Base-by-base conservation (phyloP, 1,139 yeast species). In the Candida sp. region DNA sequence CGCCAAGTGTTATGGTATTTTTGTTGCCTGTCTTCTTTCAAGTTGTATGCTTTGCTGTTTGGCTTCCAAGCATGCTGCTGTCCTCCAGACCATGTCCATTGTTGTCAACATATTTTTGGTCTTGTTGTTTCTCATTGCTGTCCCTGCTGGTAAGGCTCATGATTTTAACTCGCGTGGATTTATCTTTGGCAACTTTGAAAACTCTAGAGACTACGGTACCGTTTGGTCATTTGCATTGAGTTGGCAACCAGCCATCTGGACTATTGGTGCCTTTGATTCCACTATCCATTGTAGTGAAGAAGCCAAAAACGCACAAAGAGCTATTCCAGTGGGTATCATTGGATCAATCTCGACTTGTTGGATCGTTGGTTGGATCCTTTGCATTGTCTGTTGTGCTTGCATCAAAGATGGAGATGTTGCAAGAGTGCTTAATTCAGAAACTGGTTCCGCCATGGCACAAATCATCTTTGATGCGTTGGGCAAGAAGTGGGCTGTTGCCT, bases 211-310 rank as follows among this genome's bases (percentile, higher is more conserved):
- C 42, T 88, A 91, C 88, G 74, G 82, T 11, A 66, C 70, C 17
- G 92, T 91, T n/a, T 87, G 90, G 88, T 78, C 84, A 45, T 84
- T 82, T 63, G 66, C 81, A 58, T 66, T 82, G 46, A 75, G 85
- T 22, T 80, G 87, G 79, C 78, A 85, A 77, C 85, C 90, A 2
- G 86, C 88, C 1, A 81, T 81, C 47, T 83, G 88, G 88, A 81
- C 85, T 12, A 83, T 83, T 59, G 85, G 86, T 55, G 85, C 89
- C 0, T 86, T 85, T 62, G 93, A 87, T 63, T 81, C 88, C 4
- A 85, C 88, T 57, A 84, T 86, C 46, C 93, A 87, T 66, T 82
- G 86, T 80, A 77, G 86, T 28, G 94, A 88, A 65, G 93, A 88
- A 63, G 88, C 89, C 28, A 73, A 75, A 42, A 81, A 85, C 60